Evolutionary conservation across 345 rosid species (phyloP).

Genomic region (Salix brachista): DNA sequence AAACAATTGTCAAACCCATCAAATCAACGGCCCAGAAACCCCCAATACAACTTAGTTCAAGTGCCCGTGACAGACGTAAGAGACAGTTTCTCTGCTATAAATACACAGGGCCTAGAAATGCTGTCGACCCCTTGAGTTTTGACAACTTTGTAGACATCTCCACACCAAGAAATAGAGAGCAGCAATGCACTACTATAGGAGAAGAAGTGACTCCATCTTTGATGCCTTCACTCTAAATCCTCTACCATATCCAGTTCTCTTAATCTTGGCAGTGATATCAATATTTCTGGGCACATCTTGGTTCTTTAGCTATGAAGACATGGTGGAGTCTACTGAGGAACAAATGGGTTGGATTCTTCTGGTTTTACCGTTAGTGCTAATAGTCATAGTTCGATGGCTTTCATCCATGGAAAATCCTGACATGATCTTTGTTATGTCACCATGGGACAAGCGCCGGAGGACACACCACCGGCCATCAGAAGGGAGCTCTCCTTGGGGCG

Average conservation of each 20-base stretch:
- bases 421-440: slow-evolving; percentile 37
- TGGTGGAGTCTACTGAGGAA: slow-evolving; percentile 47
- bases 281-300: slow-evolving; percentile 61
- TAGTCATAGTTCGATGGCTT: slow-evolving; percentile 56
- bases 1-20: not conserved
- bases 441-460: slow-evolving; percentile 48
- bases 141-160: not conserved
- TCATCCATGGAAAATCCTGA: slow-evolving; percentile 64
- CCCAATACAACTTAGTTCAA: not conserved
- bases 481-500: slow-evolving; percentile 92
- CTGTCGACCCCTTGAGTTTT: slow-evolving; percentile 4
- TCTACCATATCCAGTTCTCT: slow-evolving; percentile 82
- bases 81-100: slow-evolving; percentile 7
- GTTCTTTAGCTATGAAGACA: slow-evolving; percentile 58
- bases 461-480: slow-evolving; percentile 44
- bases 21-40: not conserved
- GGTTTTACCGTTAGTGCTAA: slow-evolving; percentile 45
- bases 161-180: not conserved
- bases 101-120: not conserved
- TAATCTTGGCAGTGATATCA: slow-evolving; percentile 53
- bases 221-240: slow-evolving; percentile 69
- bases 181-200: slow-evolving; percentile 30
- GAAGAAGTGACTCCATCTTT: slow-evolving; percentile 49
- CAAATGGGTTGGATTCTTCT: slow-evolving; percentile 60
- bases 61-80: not conserved